A percentile compares a stretch with the other conserved stretches of the same genome.
Conservation (phyloP, 306 rosid genomes). For the Mucuna pruriens region DNA sequence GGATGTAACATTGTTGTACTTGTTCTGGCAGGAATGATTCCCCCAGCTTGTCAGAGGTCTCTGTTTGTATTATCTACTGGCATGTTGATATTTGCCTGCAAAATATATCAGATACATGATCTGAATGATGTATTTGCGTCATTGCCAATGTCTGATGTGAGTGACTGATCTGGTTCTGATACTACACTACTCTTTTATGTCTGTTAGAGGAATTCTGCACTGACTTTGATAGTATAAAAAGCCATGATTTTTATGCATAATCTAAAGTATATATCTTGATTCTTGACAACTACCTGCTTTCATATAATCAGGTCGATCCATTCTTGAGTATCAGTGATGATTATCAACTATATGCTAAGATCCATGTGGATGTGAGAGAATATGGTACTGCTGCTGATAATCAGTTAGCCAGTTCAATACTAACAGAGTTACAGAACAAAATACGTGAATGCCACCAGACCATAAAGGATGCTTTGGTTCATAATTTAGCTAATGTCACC, state of each 20-base stretch:
- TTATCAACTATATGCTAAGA: slow-evolving; percentile 75
- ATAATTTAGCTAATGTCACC: slow-evolving; percentile 57
- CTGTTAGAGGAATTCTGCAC: neutral
- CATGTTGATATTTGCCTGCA: slow-evolving; percentile 82
- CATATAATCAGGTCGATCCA: slow-evolving; percentile 73
- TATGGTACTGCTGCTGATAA: slow-evolving; percentile 75
- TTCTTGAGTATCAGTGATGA: slow-evolving; percentile 79
- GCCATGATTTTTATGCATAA: neutral
- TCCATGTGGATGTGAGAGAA: slow-evolving; percentile 58
- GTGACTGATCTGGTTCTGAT: slow-evolving; percentile 37
- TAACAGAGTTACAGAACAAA: slow-evolving; percentile 65
- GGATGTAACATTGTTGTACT: slow-evolving; percentile 22
- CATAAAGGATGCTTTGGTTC: slow-evolving; percentile 64
- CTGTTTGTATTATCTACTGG: slow-evolving; percentile 69
- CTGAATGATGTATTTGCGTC: slow-evolving; percentile 69
- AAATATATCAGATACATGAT: slow-evolving; percentile 75
- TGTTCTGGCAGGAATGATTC: slow-evolving; percentile 59
- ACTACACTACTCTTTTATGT: slow-evolving; percentile 19
- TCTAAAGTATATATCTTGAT: neutral
- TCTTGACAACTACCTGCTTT: slow-evolving; percentile 18
- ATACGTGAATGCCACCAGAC: slow-evolving; percentile 55
- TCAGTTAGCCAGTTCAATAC: slow-evolving; percentile 62
- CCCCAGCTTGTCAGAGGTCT: slow-evolving; percentile 77
- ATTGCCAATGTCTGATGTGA: slow-evolving; percentile 69
- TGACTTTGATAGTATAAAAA: slow-evolving; percentile 9